These are phyloP conservation scores for Coleophoma eucalyptorum DNA, from an alignment of 2,329 filamentous ascomycete species.

Conservation along the genomic window DNA sequence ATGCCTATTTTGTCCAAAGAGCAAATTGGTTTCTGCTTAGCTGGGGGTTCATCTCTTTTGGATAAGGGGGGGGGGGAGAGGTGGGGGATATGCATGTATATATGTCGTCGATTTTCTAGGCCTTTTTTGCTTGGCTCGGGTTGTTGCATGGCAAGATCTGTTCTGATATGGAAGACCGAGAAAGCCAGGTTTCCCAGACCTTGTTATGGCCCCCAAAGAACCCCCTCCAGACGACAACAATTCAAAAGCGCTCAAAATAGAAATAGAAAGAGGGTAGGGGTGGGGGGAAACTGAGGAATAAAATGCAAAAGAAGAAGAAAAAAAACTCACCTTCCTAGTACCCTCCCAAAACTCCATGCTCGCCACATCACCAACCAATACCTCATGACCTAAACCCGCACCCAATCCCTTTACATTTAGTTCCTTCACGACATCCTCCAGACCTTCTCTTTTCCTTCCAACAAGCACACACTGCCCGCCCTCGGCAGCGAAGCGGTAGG, in stretches of 20 bases:
- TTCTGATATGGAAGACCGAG: too few relatives aligned
- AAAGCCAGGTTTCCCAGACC: too few relatives aligned
- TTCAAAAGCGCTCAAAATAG: background rate
- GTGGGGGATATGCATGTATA: background rate
- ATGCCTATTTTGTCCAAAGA: background rate
- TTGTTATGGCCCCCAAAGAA: background rate
- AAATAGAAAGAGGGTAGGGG: background rate
- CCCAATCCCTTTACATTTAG: too few relatives aligned
- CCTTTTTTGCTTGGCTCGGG: background rate
- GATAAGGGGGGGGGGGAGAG: background rate
- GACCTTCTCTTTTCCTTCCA: slow-evolving; percentile 51
- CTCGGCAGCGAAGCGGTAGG: slow-evolving; percentile 57
- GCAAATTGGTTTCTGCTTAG: background rate
- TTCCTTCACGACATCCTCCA: slow-evolving; percentile 28
- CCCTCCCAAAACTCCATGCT: slow-evolving; percentile 20
- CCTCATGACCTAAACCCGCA: slow-evolving; percentile 5
- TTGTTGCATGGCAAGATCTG: background rate
- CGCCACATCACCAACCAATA: slow-evolving; percentile 25
- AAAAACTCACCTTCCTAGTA: slow-evolving; percentile 5
- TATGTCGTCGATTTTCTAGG: background rate
- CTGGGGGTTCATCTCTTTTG: background rate
- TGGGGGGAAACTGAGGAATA: background rate
- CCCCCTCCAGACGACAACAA: background rate
- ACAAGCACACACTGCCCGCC: slow-evolving; percentile 60
- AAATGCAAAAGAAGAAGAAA: background rate